Percentiles rank a stretch among this genome's conserved stretches.
phyloP scores from a whole-genome alignment of 1,139 yeast species.

The Hemisphaericaspora subhashii region DNA sequence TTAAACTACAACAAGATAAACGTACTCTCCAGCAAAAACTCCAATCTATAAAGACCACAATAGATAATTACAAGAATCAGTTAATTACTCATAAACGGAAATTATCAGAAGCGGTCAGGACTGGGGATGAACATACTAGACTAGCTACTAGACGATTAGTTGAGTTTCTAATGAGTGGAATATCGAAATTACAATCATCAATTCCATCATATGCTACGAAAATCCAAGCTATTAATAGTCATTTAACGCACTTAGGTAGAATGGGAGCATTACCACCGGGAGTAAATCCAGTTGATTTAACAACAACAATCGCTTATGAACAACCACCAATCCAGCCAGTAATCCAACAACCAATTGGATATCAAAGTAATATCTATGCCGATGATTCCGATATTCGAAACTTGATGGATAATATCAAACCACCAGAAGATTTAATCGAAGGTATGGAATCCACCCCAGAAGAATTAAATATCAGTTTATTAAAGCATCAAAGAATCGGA shows the following conservation, averaged over 20 bases:
- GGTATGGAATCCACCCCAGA: conserved; percentile 65
- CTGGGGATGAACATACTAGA: not conserved
- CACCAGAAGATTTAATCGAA: conserved; percentile 51
- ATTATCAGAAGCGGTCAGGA: not conserved
- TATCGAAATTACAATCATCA: not conserved
- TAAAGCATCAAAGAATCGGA: conserved; percentile 87
- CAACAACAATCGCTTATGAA: no score
- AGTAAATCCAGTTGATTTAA: not conserved
- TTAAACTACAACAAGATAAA: not conserved
- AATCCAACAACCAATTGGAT: no score
- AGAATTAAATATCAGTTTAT: conserved; percentile 59
- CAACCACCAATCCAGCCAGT: not conserved
- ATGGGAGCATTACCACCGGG: not conserved
- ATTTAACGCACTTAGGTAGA: not conserved
- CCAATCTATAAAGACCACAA: not conserved
- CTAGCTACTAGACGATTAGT: not conserved
- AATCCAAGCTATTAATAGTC: not conserved
- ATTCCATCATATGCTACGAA: not conserved
- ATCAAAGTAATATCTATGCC: conserved; percentile 22
- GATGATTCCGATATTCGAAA: conserved; percentile 41
- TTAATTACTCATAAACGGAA: not conserved
- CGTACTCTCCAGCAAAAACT: not conserved
- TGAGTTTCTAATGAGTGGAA: not conserved
- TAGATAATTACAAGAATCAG: not conserved
- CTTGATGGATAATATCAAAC: conserved; percentile 65